Base-by-base conservation (phyloP, 495 filamentous ascomycete species). In the Daldinia bambusicola region DNA sequence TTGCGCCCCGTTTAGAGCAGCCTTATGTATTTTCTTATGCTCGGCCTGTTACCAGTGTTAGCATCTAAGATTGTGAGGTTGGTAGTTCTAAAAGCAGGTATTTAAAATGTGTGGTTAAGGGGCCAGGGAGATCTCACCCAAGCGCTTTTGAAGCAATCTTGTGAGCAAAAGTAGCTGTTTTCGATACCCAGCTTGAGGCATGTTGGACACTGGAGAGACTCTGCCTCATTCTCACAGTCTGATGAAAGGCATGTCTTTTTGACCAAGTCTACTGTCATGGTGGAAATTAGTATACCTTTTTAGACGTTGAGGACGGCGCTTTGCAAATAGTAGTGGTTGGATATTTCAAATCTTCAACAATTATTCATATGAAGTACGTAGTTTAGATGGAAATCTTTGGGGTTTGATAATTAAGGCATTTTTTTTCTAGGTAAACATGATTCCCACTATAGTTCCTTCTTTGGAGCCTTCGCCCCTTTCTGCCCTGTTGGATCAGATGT, bases 121-220 rank as follows among this genome's bases (percentile, higher is more conserved):
- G 18, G 43, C 18, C 3, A 48, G 18, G 43, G 43, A n/a, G 43
- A 9, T 18, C 12, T 48, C 22, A 48, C 43, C 43, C 43, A 48
- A 48, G 43, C 43, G 12, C 43, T 22, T 22, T 48, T 48, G 9
- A 48, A 48, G 43, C 43, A 48, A 20, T 48, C 18, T 48, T 48
- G 43, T 1, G 43, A 48, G 9, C 43, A 48, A 48, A 48, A 48
- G 9, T 48, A 48, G 43, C 43, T 48, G 18, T 48, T 48, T 18
- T 48, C 43, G 43, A 48, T 48, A 48, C 43, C 43, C 9, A 48
- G 43, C 9, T 48, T 48, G 2, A 48, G 18, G 18, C 43, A 48
- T 22, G 43, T 48, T 12, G 43, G 43, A 16, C 43, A 48, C 20
- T 48, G 43, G 2, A 48, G 20, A 6, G 43, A 48, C 18, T 48